Conservation (phyloP, 257 asterid species). For the Solanum sitiens region DNA sequence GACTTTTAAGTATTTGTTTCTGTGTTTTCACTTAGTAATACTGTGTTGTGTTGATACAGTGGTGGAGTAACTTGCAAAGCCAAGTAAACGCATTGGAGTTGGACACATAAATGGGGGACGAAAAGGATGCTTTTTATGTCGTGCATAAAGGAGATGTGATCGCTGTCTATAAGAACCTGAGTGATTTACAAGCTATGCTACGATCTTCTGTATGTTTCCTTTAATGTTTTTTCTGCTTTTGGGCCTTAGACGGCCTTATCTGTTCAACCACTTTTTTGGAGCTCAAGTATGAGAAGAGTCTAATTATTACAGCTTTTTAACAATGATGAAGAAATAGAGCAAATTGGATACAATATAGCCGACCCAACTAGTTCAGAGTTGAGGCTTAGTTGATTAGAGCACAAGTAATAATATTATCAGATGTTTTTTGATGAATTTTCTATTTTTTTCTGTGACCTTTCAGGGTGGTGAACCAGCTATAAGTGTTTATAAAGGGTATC, state of each 20-base stretch:
- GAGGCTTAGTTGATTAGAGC: neutral
- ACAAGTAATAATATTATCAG: neutral
- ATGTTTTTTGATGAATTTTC: neutral
- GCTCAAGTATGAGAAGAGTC: neutral
- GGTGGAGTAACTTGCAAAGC: neutral
- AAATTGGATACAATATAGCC: neutral
- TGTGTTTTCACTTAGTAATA: neutral
- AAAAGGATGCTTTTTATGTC: conserved; percentile 77
- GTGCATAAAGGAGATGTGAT: conserved; percentile 60
- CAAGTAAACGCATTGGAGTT: neutral
- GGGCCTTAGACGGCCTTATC: neutral
- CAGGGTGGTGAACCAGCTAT: conserved; percentile 58
- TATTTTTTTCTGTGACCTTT: neutral
- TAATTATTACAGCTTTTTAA: neutral
- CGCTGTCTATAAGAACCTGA: conserved; percentile 79
- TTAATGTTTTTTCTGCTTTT: neutral
- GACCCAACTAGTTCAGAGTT: neutral
- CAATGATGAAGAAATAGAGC: neutral
- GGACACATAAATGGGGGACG: conserved; percentile 58
- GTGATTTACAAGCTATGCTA: conserved; percentile 75
- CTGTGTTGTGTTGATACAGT: neutral
- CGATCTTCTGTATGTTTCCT: conserved; percentile 48
- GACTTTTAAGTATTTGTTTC: neutral
- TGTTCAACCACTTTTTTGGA: neutral
- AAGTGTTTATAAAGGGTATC: conserved; percentile 71